A percentile compares a stretch with the other conserved stretches of the same genome.
These are phyloP conservation scores for Salix brachista DNA, from an alignment of 345 rosid species.

Conservation along the genomic window DNA sequence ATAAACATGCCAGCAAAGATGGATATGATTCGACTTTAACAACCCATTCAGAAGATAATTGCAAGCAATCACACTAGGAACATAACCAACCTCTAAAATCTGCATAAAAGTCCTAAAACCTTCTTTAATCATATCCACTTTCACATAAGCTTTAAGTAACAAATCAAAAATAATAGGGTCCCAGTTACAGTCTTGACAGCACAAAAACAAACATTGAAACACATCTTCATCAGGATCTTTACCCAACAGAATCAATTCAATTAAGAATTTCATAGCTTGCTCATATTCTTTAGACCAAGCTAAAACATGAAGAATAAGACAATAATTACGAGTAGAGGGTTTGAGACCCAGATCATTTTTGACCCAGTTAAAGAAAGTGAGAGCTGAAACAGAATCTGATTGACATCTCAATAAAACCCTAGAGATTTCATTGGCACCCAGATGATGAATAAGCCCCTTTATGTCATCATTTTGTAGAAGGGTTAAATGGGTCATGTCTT, in stretches of 20 bases:
- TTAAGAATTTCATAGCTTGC: conserved; percentile 19
- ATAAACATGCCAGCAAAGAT: conserved; percentile 72
- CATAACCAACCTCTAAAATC: conserved; percentile 43
- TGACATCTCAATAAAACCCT: conserved; percentile 28
- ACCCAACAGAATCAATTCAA: conserved; percentile 14
- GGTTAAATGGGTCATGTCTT: not conserved
- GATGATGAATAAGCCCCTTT: conserved; percentile 15
- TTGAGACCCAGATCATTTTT: conserved; percentile 18
- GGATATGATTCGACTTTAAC: conserved; percentile 44
- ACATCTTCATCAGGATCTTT: conserved; percentile 14
- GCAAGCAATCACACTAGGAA: conserved; percentile 66
- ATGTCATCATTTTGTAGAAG: conserved; percentile 6
- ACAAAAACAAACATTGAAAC: conserved; percentile 12
- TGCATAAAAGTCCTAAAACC: conserved; percentile 44
- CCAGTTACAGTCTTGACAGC: conserved; percentile 23
- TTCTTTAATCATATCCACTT: conserved; percentile 24
- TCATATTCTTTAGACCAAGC: conserved; percentile 20
- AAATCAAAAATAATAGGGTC: conserved; percentile 23
- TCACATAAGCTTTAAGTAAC: conserved; percentile 21
- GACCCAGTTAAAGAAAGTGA: conserved; percentile 28
- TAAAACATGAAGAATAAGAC: conserved; percentile 15
- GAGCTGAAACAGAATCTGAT: conserved; percentile 20
- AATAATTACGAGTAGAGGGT: conserved; percentile 14
- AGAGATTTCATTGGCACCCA: conserved; percentile 20
- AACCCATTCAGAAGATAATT: conserved; percentile 73